Conservation (phyloP, 768 basidiomycete species). For the Boletus sensibilis region DNA sequence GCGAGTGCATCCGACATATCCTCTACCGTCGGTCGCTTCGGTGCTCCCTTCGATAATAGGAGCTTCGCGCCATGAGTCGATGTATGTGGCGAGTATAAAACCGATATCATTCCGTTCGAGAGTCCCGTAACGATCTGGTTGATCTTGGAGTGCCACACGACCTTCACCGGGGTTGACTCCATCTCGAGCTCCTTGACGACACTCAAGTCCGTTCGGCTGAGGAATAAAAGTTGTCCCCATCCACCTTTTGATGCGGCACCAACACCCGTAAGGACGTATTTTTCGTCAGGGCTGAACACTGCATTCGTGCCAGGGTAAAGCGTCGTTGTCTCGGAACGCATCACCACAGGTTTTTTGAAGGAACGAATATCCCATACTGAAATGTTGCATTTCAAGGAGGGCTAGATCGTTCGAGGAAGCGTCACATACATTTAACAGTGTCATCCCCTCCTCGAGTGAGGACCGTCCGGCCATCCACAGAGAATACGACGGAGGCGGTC, state of each 20-base stretch:
- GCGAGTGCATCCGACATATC: slow-evolving; percentile 86
- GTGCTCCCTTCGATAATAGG: slow-evolving; percentile 81
- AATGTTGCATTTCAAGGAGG: slow-evolving; percentile 2
- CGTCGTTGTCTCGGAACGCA: slow-evolving; percentile 62
- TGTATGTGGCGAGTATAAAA: slow-evolving; percentile 88
- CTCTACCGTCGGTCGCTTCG: slow-evolving; percentile 77
- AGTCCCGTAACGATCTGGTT: slow-evolving; percentile 92
- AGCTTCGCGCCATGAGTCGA: slow-evolving; percentile 93
- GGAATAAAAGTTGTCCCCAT: slow-evolving; percentile 68
- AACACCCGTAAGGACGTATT: slow-evolving; percentile 80
- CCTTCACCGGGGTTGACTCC: slow-evolving; percentile 81
- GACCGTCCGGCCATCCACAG: slow-evolving; percentile 81
- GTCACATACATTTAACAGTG: slow-evolving; percentile 84
- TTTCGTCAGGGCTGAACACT: slow-evolving; percentile 93
- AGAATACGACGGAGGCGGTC: slow-evolving; percentile 84
- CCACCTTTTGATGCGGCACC: slow-evolving; percentile 66
- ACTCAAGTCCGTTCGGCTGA: slow-evolving; percentile 69
- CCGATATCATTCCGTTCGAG: slow-evolving; percentile 83
- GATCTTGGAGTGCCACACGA: slow-evolving; percentile 95
- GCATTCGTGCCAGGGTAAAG: slow-evolving; percentile 93
- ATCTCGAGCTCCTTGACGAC: slow-evolving; percentile 66
- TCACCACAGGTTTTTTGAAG: slow-evolving; percentile 84
- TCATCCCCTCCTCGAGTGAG: slow-evolving; percentile 92
- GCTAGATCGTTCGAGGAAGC: neutral
- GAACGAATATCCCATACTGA: slow-evolving; percentile 93